Conservation (phyloP, 441 rosid genomes). For the Hypseocharis bilobata region DNA sequence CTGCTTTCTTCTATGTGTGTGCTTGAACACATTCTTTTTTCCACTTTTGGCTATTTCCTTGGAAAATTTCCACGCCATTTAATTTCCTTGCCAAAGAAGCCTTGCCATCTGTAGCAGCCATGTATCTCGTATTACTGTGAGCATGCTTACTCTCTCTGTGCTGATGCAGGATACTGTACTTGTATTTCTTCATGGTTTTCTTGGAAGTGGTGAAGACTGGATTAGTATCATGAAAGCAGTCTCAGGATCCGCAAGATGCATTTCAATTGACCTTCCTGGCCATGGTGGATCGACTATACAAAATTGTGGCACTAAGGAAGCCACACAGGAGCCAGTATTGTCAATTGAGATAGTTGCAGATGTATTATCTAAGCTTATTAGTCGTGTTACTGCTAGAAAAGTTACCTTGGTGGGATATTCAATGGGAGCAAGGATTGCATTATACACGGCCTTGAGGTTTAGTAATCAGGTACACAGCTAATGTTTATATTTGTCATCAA, state of each 20-base stretch:
- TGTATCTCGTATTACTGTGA: neutral
- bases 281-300: constrained; percentile 61
- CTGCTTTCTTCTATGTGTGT: too few species aligned
- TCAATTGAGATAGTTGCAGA: constrained; percentile 53
- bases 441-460: constrained; percentile 65
- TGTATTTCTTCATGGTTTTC: constrained; percentile 84
- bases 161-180: constrained; percentile 45
- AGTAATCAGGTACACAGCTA: constrained; percentile 40
- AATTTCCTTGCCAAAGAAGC: constrained; percentile 6
- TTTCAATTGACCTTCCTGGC: constrained; percentile 82
- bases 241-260: constrained; percentile 70
- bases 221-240: constrained; percentile 66
- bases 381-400: constrained; percentile 46
- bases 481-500: constrained; percentile 11
- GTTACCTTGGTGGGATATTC: constrained; percentile 75
- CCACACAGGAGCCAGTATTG: constrained; percentile 28
- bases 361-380: constrained; percentile 38
- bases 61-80: neutral
- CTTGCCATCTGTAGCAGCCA: neutral
- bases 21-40: too few species aligned
- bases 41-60: neutral
- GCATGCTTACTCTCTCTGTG: neutral
- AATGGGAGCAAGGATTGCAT: constrained; percentile 86
- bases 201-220: constrained; percentile 90
- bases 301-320: constrained; percentile 22